A percentile compares a stretch with the other conserved stretches of the same genome.
phyloP scores from a whole-genome alignment of 495 filamentous ascomycete species.

The Xylaria intraflava region DNA sequence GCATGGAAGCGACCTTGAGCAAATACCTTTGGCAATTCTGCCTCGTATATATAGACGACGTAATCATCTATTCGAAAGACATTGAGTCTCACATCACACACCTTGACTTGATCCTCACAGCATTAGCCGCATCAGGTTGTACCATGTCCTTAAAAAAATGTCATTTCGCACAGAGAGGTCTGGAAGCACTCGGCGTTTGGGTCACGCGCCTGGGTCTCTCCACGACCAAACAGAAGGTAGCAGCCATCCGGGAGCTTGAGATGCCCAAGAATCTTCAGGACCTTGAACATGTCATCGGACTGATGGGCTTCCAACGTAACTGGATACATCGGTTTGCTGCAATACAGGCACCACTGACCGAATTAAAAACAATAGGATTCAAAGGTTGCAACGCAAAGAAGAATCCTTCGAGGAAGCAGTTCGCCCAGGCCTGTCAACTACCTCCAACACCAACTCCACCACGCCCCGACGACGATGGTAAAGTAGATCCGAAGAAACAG shows the following conservation, averaged over 20 bases:
- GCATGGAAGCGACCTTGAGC: constrained; percentile 7
- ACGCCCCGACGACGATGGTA: not conserved
- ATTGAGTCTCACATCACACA: not conserved
- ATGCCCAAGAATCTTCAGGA: not conserved
- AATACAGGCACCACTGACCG: not conserved
- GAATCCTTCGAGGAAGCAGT: not conserved
- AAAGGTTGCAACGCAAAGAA: not conserved
- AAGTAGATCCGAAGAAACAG: not conserved
- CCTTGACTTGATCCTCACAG: not conserved
- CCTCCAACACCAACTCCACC: not conserved
- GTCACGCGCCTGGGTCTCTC: constrained; percentile 4
- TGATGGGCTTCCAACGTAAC: not conserved
- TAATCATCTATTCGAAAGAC: constrained; percentile 12
- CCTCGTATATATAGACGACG: constrained; percentile 1
- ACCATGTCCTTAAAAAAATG: constrained; percentile 10
- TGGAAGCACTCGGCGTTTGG: constrained; percentile 5
- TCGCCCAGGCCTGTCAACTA: not conserved
- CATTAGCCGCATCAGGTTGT: constrained; percentile 2
- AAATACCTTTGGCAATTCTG: not conserved
- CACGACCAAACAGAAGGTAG: not conserved
- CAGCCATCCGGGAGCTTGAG: not conserved
- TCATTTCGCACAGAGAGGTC: constrained; percentile 7
- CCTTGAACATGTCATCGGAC: not conserved
- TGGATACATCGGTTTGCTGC: not conserved
- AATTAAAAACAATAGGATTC: not conserved